These are phyloP conservation scores for Umbelopsis sp. DNA, from an alignment of 192 early-diverging fungal genomes.

Conservation along the genomic window DNA sequence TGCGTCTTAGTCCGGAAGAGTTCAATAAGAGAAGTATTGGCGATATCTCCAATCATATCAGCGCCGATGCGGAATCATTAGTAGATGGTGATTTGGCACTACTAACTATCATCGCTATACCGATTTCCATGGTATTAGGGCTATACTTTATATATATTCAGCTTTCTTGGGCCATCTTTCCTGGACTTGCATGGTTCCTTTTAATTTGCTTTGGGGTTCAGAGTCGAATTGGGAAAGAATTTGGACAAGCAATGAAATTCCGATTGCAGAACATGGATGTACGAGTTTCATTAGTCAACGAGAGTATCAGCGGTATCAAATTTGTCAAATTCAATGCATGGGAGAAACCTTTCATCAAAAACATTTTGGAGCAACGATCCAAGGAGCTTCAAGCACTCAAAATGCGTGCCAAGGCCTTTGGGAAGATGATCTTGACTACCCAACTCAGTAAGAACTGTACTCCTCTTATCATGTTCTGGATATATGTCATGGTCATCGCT, in stretches of 20 bases:
- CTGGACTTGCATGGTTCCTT: constrained; percentile 34
- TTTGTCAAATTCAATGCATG: constrained; percentile 48
- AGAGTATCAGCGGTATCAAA: constrained; percentile 45
- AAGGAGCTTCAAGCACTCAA: constrained; percentile 8
- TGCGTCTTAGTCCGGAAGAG: constrained; percentile 32
- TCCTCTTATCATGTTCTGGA: constrained; percentile 17
- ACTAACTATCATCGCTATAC: constrained; percentile 22
- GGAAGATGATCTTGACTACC: not conserved
- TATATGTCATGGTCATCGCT: constrained; percentile 17
- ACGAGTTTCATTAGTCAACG: constrained; percentile 44
- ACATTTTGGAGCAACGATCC: not conserved
- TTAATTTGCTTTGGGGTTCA: constrained; percentile 28
- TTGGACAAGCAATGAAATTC: constrained; percentile 28
- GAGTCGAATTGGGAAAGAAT: constrained; percentile 26
- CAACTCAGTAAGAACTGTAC: constrained; percentile 13
- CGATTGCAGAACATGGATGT: constrained; percentile 36
- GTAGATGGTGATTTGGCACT: constrained; percentile 26
- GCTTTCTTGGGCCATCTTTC: constrained; percentile 37
- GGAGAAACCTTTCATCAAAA: constrained; percentile 25
- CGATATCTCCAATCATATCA: constrained; percentile 46
- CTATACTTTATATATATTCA: constrained; percentile 22
- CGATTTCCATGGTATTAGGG: constrained; percentile 28
- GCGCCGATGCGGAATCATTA: constrained; percentile 37
- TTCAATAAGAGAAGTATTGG: constrained; percentile 35
- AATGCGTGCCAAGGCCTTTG: not conserved